Evolutionary conservation across 768 basidiomycete genomes (phyloP), one percentile per base, ranked within the genome.

Genomic region (Mycena rebaudengoi): DNA sequence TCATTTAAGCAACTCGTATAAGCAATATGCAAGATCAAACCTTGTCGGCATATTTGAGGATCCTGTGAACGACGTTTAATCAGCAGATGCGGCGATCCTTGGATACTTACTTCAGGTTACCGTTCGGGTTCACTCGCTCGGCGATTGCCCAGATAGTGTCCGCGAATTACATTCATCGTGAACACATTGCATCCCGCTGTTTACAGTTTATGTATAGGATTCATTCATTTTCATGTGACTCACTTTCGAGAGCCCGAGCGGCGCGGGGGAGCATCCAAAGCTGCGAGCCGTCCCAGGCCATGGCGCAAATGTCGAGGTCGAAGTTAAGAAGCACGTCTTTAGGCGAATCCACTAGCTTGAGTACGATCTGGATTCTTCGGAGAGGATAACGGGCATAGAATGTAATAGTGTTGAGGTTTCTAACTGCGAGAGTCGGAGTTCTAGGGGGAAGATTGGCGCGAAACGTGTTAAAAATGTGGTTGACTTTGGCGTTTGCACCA

Each of bases 221-320:
- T 39, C 11, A 35, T 28, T n/a, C 7, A 13, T 2, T 18, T 25
- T 8, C 7, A 11, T 11, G 13, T 11, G 18, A 30, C 62, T 6
- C 28, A 63, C 62, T 63, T 51, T 63, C 62, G 12, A 57, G 40
- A 26, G 62, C 46, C n/a, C 62, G 44, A 16, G 62, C 48, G 20
- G 54, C 45, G n/a, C 61, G 61, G 33, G 61, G 61, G 14, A 56
- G 54, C 61, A 63, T 63, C 53, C 54, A 63, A 29, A 63, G 14
- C 16, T 63, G 35, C 5, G 39, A 23, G 5, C 62, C 62, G 30
- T 63, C 55, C 54, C 54, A 64, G 1, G 50, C 56, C 63, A 59
- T 52, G 23, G 63, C 63, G 23, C 63, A 64, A 8, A 59, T 59
- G n/a, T 64, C 63, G 5, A 64, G 43, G 21, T 59, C 63, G n/a